Base-by-base conservation (phyloP, 73 alveolate species). In the Paramecium sonneborni region DNA sequence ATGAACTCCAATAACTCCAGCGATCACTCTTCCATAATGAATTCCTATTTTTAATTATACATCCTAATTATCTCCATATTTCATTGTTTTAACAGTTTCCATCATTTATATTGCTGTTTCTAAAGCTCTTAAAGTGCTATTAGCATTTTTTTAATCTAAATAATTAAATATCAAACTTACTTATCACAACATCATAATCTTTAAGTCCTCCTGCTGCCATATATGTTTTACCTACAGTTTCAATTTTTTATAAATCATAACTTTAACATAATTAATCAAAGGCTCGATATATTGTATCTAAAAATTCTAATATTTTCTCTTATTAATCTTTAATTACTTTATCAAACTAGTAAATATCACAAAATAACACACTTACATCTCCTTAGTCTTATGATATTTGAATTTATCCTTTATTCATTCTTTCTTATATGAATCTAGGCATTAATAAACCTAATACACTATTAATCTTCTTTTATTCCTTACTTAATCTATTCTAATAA, bases 1-100 rank as follows among this genome's bases (percentile, higher is more conserved):
- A 76, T 96, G 98, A 20, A 95, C 98, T 0, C 99, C 99, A 4
- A 98, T 98, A 55, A 98, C 99, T 15, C 99, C 99, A 12, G 99
- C 97, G 67, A 97, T 97, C 6, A 98, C 99, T 76, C 95, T 92
- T 7, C 99, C 99, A 87, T 95, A 96, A 92, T 98, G 98, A 24
- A 98, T 97, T 23, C 99, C 99, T 20, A 98, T 98, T 94, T 97
- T 98, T 23, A 98, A 99, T 84, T 72, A 56, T 92, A 38, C 91
- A 85, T 68, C 93, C 85, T 55, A 52, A 14, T 93, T 93, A 15
- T 91, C 57, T 28, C 88, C 90, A 32, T 68, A 93, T 28, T 56
- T 44, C 55, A 89, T 70, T 6, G 84, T 68, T 48, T 88, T 52
- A 1, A 86, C 93, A 9, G 57, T 68, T 90, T 91, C 92, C 32